Evolutionary conservation across 2,329 filamentous ascomycete genomes (phyloP), one percentile per base, ranked within the genome.

Genomic region (Lasiodiplodia hormozganensis): DNA sequence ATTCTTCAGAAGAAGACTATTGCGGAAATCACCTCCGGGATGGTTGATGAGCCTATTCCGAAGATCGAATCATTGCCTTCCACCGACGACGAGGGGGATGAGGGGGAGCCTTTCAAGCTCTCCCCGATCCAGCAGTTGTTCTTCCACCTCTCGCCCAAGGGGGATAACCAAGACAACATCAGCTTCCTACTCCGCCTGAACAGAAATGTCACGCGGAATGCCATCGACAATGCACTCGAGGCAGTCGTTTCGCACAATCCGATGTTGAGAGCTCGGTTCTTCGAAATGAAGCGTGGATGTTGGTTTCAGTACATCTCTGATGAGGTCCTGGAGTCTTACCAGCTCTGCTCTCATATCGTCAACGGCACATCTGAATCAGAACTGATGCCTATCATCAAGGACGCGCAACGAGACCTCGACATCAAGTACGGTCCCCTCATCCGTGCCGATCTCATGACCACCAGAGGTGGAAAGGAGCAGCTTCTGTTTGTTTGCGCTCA

Each of bases 1-100:
- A 79, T 85, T 3, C 74, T 85, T 38, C 82, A 80, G 18, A 82
- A 81, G 73, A 83, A 81, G 69, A 85, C 83, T 1, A 82, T 85
- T 43, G 71, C 57, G 2, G 75, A 78, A 53, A 70, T 80, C 1
- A 76, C 75, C 11, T 67, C 68, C 10, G 70, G 70, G 18, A 72
- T 76, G 12, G 74, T 74, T 52, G 70, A 18, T 16, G 31, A 18
- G 23, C 4, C 31, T 16, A 28, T 43, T 11, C 4, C 36, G 16
- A 31, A 4, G 3, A 38, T 49, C 2, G 8, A 71, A 3, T 66
- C 16, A 5, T 18, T 7, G 14, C 16, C 16, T 18, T 18, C 40
- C 2, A 18, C 18, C 4, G 68, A 73, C 8, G 69, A 74, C 18
- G 65, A 74, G 12, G 76, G 78, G 58, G 74, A 76, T 23, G 69